Base-by-base conservation (phyloP, 2,329 filamentous ascomycete species). In the Blastomyces silverae region DNA sequence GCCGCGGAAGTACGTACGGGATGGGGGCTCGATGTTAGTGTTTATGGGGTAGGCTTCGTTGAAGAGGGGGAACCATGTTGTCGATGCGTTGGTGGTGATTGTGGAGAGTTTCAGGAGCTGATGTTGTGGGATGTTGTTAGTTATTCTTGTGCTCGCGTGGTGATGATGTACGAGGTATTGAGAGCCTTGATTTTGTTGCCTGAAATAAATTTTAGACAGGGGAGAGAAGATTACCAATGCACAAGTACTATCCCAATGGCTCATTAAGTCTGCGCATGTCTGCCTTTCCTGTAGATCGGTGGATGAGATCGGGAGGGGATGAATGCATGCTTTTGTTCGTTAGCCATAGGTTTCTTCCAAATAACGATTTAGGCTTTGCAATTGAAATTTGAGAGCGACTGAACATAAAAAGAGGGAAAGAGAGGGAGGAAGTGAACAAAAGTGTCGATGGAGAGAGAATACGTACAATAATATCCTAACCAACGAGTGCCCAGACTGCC, bases 381-480 rank as follows among this genome's bases (percentile, higher is more conserved):
- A 20, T 44, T 15, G 42, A 44, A 6, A 44, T 44, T 15, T 15
- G 42, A 20, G 13, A 44, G 3, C 15, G 5, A 20, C 42, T 20
- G 13, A 44, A 15, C 20, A 15, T 17, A 44, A 44, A 48, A 48
- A n/a, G 5, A 15, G 44, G 5, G 44, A 7, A 20, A 20, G 46
- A 46, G 20, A 6, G 4, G 44, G 42, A 5, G 44, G 11, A n/a
- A 46, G 44, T 6, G 44, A 48, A 20, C 17, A 48, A 8, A 17
- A 44, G 15, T 17, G 15, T 17, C 17, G 44, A 48, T 48, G 44
- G n/a, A n/a, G n/a, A n/a, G 44, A 50, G 46, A 22, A 22, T 50
- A 50, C 72, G 70, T 42, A 76, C 75, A 77, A 44, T 72, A 72
- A 64, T 73, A 76, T 20, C 76, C 75, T 8, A 73, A n/a, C 76